Base-by-base conservation (phyloP, 1,139 yeast genomes). In the Saccharomycopsis crataegensis region DNA sequence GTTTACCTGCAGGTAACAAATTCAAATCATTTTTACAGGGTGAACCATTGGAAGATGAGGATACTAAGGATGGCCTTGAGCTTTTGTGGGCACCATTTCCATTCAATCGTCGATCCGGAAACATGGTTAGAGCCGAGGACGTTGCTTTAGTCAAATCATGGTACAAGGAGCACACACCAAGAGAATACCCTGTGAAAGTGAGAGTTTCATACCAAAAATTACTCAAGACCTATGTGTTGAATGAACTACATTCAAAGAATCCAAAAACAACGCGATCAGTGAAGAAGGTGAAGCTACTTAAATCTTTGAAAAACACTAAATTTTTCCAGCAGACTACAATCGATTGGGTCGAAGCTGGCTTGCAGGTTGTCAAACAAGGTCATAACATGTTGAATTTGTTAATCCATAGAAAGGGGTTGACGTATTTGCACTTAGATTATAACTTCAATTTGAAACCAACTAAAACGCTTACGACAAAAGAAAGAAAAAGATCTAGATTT, bases 261-360 rank as follows among this genome's bases (percentile, higher is more conserved):
- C 65, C 74, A 7, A 72, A 76, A 2, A 65, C 65, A 28, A 64
- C 65, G 48, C 63, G 67, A 6, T 69, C 67, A 33, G 75, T 72
- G 46, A 75, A 74, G 55, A 84, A 81, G 61, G 72, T 78, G 8
- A 78, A 80, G 43, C 69, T 93, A n/a, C 67, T 93, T 46, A 81
- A 81, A 59, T 77, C 82, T 45, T 75, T 94, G 58, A 82, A 81
- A 58, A 74, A 78, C 45, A 93, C 99, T 0, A 90, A 88, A 62
- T 94, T 80, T 66, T 94, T 94, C 69, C 96, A 90, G 63, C 86
- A 86, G 63, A 93, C 99, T 0, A 78, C 90, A 0, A 83, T 93
- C 50, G 99, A 93, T 67, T 94, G 99, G 99, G 94, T 93, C 1
- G 99, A 94, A 66, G 99, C 98, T 1, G 99, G 97, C 33, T 70